Evolutionary conservation across 495 filamentous ascomycete genomes (phyloP), one percentile per base, ranked within the genome.

Genomic region (Daldinia loculata): DNA sequence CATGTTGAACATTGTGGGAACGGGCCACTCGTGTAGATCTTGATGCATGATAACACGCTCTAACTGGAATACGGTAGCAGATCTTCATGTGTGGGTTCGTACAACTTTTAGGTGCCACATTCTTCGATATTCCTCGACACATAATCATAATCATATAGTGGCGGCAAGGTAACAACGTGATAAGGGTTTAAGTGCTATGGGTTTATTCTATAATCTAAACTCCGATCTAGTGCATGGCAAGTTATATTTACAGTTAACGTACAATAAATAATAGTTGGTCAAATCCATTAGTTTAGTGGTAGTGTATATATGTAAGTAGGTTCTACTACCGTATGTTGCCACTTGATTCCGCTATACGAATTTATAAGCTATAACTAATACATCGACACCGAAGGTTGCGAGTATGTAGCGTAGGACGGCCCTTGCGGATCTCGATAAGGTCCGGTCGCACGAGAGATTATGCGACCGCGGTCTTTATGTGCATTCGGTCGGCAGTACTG

Each of bases 101-200:
- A 15, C 0, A 26, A 12, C n/a, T 22, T 48, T 48, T 48, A 19
- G 41, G 19, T 48, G 45, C 11, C 45, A 41, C 39, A 41, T 41
- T 51, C 45, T 17, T 22, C 17, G 5, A 52, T 26, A 29, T 26
- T 29, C 26, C 26, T 52, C 6, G 30, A 14, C 12, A 30, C 15
- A 52, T 15, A 51, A 3, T 24, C 27, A 6, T 50, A 26, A 17
- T 22, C 12, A 56, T 22, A 36, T 17, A 19, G 30, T 32, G 26
- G 14, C 43, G 6, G 7, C 43, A 36, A 26, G 32, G 51, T 14
- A 39, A 34, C 41, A 56, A 65, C 55, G 67, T 60, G 61, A 61
- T 60, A 36, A 11, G 5, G 2, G 12, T 30, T 11, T 2, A 19
- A 32, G 19, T 45, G 27, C 38, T 9, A 64, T 70, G 64, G 67